phyloP scores from a whole-genome alignment of 495 filamentous ascomycete species.

The Chaetomium tenue region DNA sequence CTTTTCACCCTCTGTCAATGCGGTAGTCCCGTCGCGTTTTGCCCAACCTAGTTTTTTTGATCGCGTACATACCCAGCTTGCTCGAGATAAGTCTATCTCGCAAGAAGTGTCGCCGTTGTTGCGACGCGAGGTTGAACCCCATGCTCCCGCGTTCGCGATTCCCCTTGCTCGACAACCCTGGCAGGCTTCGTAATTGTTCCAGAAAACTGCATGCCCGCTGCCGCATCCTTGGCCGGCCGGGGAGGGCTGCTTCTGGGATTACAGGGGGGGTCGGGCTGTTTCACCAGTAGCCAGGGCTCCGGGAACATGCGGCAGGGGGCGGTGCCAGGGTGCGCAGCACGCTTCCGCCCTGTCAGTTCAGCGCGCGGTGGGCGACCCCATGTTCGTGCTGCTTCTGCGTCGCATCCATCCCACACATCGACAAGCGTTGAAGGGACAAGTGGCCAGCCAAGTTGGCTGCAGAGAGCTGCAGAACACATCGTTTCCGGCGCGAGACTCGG shows the following conservation, averaged over 20 bases:
- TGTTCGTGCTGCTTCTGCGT: constrained; percentile 11
- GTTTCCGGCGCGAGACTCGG: neutral
- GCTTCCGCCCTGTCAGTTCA: constrained; percentile 18
- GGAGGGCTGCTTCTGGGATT: constrained; percentile 35
- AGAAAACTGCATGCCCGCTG: constrained; percentile 36
- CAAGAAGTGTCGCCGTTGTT: neutral
- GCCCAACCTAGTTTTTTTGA: neutral
- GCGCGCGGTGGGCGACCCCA: neutral
- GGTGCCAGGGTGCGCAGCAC: constrained; percentile 33
- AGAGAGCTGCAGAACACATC: constrained; percentile 31
- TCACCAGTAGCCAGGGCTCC: constrained; percentile 41
- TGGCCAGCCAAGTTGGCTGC: constrained; percentile 30
- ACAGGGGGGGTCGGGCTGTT: constrained; percentile 40
- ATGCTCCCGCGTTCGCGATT: constrained; percentile 14
- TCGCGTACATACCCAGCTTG: neutral
- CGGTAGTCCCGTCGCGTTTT: constrained; percentile 14
- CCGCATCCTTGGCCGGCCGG: constrained; percentile 32
- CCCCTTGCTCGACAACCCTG: constrained; percentile 21
- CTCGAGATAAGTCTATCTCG: constrained; percentile 19
- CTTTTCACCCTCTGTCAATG: constrained; percentile 9
- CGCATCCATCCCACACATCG: constrained; percentile 2
- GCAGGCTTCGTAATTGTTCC: constrained; percentile 37
- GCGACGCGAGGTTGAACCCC: neutral
- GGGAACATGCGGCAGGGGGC: constrained; percentile 38
- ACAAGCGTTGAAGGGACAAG: neutral